phyloP scores from a whole-genome alignment of 2,329 filamentous ascomycete species.

The Pseudocercospora cruenta region DNA sequence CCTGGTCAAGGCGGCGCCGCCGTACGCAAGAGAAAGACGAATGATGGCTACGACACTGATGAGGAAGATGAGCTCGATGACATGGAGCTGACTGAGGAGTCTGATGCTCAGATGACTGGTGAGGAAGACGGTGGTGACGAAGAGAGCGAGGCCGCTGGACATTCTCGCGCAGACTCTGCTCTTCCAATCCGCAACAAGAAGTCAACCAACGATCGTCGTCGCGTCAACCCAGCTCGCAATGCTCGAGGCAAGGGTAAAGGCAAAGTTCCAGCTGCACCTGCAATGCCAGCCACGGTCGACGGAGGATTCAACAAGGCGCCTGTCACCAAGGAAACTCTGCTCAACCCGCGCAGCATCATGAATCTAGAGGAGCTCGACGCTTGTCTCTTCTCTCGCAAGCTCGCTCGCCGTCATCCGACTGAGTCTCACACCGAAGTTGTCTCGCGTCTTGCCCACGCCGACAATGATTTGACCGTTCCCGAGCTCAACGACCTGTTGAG shows the following conservation, averaged over 20 bases:
- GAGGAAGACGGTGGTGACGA: conserved; percentile 21
- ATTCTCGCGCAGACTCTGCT: conserved; percentile 1
- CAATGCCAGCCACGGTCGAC: neutral
- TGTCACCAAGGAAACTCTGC: conserved; percentile 31
- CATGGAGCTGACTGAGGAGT: conserved; percentile 12
- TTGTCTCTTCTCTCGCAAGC: conserved; percentile 31
- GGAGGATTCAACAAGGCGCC: conserved; percentile 9
- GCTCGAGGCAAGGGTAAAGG: neutral
- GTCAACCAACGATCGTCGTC: conserved; percentile 5
- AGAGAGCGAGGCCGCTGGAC: conserved; percentile 15
- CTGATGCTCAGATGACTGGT: conserved; percentile 9
- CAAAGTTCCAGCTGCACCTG: neutral
- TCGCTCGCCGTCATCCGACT: conserved; percentile 21
- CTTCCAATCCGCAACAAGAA: conserved; percentile 13
- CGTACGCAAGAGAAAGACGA: conserved; percentile 14
- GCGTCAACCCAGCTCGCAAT: conserved; percentile 10
- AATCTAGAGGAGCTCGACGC: conserved; percentile 32
- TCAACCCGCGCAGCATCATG: conserved; percentile 35
- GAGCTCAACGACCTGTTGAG: conserved; percentile 27
- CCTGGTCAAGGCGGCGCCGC: neutral
- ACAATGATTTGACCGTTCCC: conserved; percentile 22
- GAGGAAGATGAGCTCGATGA: conserved; percentile 19
- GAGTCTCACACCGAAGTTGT: conserved; percentile 36
- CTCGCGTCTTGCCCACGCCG: conserved; percentile 31
- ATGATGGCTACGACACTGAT: conserved; percentile 17